Evolutionary conservation across 2,329 filamentous ascomycete species (phyloP), one percentile per base, ranked within the genome.

Genomic region (Verticillium klebahnii): DNA sequence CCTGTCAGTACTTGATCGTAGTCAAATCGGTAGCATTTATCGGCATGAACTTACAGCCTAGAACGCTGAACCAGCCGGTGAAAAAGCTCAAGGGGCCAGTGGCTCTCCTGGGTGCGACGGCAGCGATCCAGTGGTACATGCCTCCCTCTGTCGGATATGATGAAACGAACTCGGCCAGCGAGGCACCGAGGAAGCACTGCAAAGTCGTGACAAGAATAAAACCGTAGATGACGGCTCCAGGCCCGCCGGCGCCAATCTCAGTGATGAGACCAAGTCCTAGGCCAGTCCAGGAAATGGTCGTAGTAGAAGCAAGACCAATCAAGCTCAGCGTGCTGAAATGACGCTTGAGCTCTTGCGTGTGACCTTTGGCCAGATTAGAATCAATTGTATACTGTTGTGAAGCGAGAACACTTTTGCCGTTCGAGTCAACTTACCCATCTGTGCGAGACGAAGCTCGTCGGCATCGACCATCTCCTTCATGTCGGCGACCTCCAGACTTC

Each of bases 121-220:
- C 78, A 7, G 78, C 79, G 45, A 80, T 79, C 80, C 80, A 82
- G 66, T 81, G 80, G 61, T 82, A 82, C 78, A 80, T 80, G 54
- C 80, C 80, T 25, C 80, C 80, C 59, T 77, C 76, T 11, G 78
- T 79, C 4, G 80, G 80, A 62, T 81, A 81, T 2, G 77, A 76
- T 3, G 78, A 80, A 9, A 80, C 78, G 60, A 82, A 77, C 64
- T 82, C 79, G 9, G 78, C 77, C 23, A 81, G 68, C 0, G 79
- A 80, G 4, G 77, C 74, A 34, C 74, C 78, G 34, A 81, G 68
- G 61, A 80, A 81, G 40, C 73, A 77, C 56, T 80, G 78, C 39
- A 82, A 73, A 37, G 80, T 72, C 1, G 77, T 76, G 19, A 81
- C 77, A 3, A 82, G 72, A 59, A 81, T 78, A 61, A 81, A 81